Base-by-base conservation (phyloP, 306 rosid species). In the Heteromeles arbutifolia region DNA sequence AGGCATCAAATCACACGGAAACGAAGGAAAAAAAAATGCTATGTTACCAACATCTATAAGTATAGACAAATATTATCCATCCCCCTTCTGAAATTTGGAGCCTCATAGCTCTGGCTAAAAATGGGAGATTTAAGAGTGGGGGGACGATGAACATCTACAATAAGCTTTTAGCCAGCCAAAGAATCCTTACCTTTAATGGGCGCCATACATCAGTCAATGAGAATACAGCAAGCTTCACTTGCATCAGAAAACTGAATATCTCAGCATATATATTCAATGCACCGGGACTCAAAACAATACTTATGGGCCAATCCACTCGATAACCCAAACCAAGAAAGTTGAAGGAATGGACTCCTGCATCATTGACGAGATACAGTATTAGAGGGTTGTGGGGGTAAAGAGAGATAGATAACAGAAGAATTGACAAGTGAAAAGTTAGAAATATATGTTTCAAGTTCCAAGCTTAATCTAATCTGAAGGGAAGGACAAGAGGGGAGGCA, bases 311-410 rank as follows among this genome's bases (percentile, higher is more conserved):
- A 72, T 92, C 91, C 80, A 92, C 97, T 21, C 79, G 89, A 84
- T 92, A 95, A 78, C 98, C 98, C 82, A 95, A 78, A 83, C 97
- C 97, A 79, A 95, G 78, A 87, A 95, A 95, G 84, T 92, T 93
- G 68, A 95, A 95, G 67, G 98, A 87, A 86, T 80, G 92, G 63
- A 95, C 90, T 56, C 96, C 98, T 94, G 92, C 90, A 86, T 77
- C 57, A 43, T 79, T 74, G 44, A 72, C n/a, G 17, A 82, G 72
- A 78, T 25, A 11, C 4, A 25, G 18, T 73, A 32, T 66, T 37
- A 56, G 28, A 26, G 61, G 31, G 48, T 67, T 65, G 74, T 15
- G 76, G 54, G 65, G 67, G 81, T 75, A 8, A 29, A 76, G 32
- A 75, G 63, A 70, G 31, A 74, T 25, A 41, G 56, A 24, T 58